Evolutionary conservation across 169 alveolate species (phyloP).

Genomic region (Cryptosporidium tyzzeri): DNA sequence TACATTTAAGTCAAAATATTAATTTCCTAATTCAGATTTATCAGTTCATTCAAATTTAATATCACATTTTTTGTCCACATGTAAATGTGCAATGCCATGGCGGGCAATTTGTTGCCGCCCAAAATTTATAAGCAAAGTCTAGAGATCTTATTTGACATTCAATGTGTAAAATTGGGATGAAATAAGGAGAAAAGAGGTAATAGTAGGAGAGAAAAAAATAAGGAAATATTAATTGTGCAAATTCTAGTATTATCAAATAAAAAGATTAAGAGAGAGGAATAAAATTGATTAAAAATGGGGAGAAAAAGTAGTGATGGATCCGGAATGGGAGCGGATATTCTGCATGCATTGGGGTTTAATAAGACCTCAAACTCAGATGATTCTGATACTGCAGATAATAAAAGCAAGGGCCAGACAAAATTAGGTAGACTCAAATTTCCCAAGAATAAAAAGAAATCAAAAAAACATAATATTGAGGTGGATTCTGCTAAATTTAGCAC

Average conservation of each 20-base stretch:
- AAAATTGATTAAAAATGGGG: conserved; percentile 4
- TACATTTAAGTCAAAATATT: neutral
- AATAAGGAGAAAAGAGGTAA: neutral
- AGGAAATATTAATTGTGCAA: neutral
- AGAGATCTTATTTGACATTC: conserved; percentile 19
- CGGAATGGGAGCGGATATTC: conserved; percentile 49
- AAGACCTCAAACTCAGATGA: conserved; percentile 18
- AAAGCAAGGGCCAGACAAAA: conserved; percentile 13
- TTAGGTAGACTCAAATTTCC: neutral
- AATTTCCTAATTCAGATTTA: neutral
- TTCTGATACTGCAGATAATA: conserved; percentile 9
- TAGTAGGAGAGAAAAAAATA: neutral
- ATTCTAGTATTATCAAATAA: neutral
- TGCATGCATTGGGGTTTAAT: conserved; percentile 25
- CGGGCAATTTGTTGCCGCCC: neutral
- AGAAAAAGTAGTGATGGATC: conserved; percentile 64
- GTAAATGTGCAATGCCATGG: neutral
- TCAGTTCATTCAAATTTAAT: neutral
- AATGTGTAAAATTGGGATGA: neutral
- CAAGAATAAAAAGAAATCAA: neutral
- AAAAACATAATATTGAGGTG: neutral
- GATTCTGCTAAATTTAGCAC: neutral
- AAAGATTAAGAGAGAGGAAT: no score
- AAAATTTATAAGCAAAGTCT: neutral
- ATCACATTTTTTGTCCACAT: neutral